A percentile compares a stretch with the other conserved stretches of the same genome.
Conservation (phyloP, 208 protist species). For the Lotmaria passim region DNA sequence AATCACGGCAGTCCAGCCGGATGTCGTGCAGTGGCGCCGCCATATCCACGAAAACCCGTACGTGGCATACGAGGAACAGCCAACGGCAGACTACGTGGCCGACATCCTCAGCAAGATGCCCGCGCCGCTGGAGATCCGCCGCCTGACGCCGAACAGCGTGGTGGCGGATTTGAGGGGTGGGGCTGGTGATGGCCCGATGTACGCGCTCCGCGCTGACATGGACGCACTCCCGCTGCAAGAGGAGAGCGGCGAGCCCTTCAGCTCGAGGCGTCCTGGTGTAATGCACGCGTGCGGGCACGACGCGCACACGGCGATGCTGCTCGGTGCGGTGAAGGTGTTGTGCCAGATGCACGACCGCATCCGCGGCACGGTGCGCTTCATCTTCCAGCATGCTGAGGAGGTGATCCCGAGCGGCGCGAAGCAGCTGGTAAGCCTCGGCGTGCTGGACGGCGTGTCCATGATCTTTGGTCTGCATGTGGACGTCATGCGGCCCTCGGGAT, state of each 20-base stretch:
- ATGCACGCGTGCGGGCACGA: slow-evolving; percentile 81
- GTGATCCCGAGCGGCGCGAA: slow-evolving; percentile 61
- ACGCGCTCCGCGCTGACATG: slow-evolving; percentile 68
- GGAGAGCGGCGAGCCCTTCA: slow-evolving; percentile 55
- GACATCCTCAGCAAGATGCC: slow-evolving; percentile 53
- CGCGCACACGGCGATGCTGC: slow-evolving; percentile 72
- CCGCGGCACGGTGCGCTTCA: slow-evolving; percentile 67
- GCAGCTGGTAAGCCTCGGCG: slow-evolving; percentile 54
- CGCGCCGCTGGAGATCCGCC: slow-evolving; percentile 47
- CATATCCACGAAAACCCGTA: slow-evolving; percentile 75
- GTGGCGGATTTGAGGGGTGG: slow-evolving; percentile 68
- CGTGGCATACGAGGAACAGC: slow-evolving; percentile 66
- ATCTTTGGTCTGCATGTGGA: slow-evolving; percentile 62
- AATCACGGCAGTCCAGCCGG: slow-evolving; percentile 44
- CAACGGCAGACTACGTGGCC: slow-evolving; percentile 78
- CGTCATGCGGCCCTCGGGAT: slow-evolving; percentile 30
- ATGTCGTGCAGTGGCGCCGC: slow-evolving; percentile 78
- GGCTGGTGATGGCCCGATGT: slow-evolving; percentile 52
- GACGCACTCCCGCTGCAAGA: slow-evolving; percentile 74
- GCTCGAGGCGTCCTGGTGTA: slow-evolving; percentile 53
- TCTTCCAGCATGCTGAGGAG: slow-evolving; percentile 85
- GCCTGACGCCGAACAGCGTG: slow-evolving; percentile 59
- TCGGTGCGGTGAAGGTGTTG: slow-evolving; percentile 66
- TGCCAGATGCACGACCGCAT: slow-evolving; percentile 51
- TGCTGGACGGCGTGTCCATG: slow-evolving; percentile 61